A percentile compares a stretch with the other conserved stretches of the same genome.
phyloP scores from a whole-genome alignment of 495 filamentous ascomycete genomes.

The Podospora fimiseda region DNA sequence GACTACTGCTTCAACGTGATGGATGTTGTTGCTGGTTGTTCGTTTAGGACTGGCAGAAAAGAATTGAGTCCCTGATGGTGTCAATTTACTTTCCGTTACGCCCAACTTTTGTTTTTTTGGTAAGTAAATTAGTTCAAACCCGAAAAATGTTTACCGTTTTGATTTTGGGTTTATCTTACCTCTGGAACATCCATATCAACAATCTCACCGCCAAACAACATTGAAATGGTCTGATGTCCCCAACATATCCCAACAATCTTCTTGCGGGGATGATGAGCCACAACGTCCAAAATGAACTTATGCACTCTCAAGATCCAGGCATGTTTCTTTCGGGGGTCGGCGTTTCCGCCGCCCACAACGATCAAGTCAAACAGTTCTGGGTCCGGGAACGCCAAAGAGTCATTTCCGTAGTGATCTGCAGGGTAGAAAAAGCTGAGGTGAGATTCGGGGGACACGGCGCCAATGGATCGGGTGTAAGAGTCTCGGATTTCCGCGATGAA shows the following conservation, averaged over 20 bases:
- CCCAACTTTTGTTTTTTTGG: conserved; percentile 28
- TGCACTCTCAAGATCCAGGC: conserved; percentile 42
- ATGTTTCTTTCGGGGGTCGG: conserved; percentile 37
- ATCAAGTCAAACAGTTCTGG: conserved; percentile 41
- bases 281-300: conserved; percentile 33
- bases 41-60: conserved; percentile 14
- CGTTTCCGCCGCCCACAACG: conserved; percentile 42
- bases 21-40: background rate
- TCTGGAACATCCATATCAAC: conserved; percentile 35
- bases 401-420: conserved; percentile 26
- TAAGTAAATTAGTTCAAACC: background rate
- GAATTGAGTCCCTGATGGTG: conserved; percentile 30
- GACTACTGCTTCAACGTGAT: background rate
- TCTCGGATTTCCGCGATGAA: conserved; percentile 30
- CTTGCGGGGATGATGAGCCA: conserved; percentile 29
- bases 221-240: conserved; percentile 42
- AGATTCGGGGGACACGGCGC: conserved; percentile 23
- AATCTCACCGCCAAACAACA: conserved; percentile 37
- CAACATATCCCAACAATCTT: conserved; percentile 44
- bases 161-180: no score
- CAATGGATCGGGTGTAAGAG: conserved; percentile 37
- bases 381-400: no score
- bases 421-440: conserved; percentile 36
- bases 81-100: conserved; percentile 33
- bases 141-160: no score